Conservation (phyloP, 2,329 filamentous ascomycete genomes). For the Macrophomina tecta region DNA sequence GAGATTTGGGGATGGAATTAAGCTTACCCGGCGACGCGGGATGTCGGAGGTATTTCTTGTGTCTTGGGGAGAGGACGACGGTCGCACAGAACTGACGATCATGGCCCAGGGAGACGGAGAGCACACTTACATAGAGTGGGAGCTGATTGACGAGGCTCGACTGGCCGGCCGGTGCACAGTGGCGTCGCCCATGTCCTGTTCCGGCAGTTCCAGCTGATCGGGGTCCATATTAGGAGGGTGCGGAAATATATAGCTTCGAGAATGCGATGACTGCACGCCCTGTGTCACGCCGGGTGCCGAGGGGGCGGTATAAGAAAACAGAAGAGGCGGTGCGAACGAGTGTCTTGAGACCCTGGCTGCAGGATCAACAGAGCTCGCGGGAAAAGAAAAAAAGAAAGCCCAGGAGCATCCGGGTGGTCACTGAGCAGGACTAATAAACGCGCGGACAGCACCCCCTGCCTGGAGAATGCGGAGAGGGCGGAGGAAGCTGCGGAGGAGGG, state of each 20-base stretch:
- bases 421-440: background rate
- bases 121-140: constrained; percentile 23
- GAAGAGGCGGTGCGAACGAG: background rate
- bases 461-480: background rate
- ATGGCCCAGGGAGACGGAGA: constrained; percentile 7
- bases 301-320: background rate
- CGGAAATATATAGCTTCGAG: constrained; percentile 1
- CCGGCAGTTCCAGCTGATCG: constrained; percentile 9
- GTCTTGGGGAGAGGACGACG: background rate
- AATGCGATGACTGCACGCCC: constrained; percentile 2
- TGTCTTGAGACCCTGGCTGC: constrained; percentile 5
- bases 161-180: constrained; percentile 14
- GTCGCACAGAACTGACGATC: constrained; percentile 16
- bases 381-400: background rate
- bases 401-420: constrained; percentile 3
- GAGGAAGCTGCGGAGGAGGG: background rate
- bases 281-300: constrained; percentile 19
- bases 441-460: background rate
- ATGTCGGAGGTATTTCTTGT: background rate
- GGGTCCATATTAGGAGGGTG: constrained; percentile 1
- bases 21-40: background rate
- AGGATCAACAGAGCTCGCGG: constrained; percentile 8
- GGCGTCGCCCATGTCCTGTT: constrained; percentile 16
- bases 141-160: constrained; percentile 17
- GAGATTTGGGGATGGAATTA: background rate